phyloP scores from a whole-genome alignment of 108 stramenopile genomes.

The Bacterosira constricta region DNA sequence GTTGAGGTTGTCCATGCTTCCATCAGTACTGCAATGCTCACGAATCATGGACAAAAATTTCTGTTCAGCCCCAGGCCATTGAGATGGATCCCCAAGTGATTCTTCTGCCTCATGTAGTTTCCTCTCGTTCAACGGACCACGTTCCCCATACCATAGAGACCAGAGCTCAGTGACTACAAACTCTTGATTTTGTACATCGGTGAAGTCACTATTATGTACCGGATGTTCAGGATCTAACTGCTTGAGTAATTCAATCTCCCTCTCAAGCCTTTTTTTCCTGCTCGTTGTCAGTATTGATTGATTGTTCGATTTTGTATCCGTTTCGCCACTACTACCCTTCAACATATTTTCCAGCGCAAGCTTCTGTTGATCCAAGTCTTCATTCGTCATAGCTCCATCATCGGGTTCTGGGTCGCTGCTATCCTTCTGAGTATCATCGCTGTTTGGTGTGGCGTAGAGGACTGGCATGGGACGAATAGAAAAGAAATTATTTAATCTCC shows the following conservation, averaged over 20 bases:
- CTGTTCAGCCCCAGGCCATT: conserved; percentile 61
- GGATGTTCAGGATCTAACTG: conserved; percentile 29
- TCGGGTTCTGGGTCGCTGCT: neutral
- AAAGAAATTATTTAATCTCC: neutral
- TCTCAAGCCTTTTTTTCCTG: conserved; percentile 3
- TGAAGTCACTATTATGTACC: conserved; percentile 1
- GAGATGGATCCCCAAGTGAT: conserved; percentile 25
- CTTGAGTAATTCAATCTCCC: conserved; percentile 24
- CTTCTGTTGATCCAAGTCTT: conserved; percentile 5
- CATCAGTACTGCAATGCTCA: conserved; percentile 49
- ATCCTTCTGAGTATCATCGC: neutral
- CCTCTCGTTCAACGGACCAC: conserved; percentile 29
- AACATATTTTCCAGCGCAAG: neutral
- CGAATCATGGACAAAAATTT: conserved; percentile 53
- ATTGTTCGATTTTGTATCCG: neutral
- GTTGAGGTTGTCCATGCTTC: conserved; percentile 12
- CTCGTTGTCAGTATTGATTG: neutral
- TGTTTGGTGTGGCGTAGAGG: neutral
- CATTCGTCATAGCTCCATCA: neutral
- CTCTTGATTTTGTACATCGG: conserved; percentile 2
- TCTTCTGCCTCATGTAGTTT: conserved; percentile 23
- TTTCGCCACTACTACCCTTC: neutral
- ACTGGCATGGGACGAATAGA: neutral
- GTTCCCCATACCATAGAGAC: conserved; percentile 40
- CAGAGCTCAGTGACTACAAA: conserved; percentile 24